These are phyloP conservation scores for Panicum virgatum DNA, from an alignment of 202 grass and related monocot genomes.

Conservation along the genomic window DNA sequence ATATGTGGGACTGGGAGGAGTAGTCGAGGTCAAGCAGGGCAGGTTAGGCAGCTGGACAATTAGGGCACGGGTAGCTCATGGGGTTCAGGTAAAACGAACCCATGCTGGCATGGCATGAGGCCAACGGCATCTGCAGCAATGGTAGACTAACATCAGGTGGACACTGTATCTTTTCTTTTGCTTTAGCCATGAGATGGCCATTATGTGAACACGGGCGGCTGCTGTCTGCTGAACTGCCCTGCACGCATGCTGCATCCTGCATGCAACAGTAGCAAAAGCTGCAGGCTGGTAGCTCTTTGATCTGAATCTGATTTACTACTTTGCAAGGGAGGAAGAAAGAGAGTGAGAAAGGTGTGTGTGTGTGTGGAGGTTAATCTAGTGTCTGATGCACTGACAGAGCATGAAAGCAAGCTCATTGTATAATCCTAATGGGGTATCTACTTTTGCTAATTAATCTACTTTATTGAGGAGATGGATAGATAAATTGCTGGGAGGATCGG, in stretches of 20 bases:
- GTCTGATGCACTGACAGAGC: constrained; percentile 18
- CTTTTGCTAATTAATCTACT: constrained; percentile 31
- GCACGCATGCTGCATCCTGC: constrained; percentile 22
- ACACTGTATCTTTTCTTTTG: background rate
- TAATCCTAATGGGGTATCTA: constrained; percentile 28
- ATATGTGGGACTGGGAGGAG: background rate
- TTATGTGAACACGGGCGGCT: constrained; percentile 34
- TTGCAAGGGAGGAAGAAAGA: background rate
- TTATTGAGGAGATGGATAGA: background rate
- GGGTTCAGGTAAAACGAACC: background rate
- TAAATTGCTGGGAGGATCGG: background rate
- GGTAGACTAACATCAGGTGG: background rate
- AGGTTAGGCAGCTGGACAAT: constrained; percentile 29
- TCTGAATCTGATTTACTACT: constrained; percentile 29
- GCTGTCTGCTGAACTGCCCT: constrained; percentile 36
- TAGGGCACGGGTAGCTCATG: constrained; percentile 47
- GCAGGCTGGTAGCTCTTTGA: background rate
- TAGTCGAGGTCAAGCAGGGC: background rate
- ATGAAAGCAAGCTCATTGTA: constrained; percentile 12
- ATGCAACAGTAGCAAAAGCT: constrained; percentile 36
- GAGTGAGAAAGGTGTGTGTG: background rate
- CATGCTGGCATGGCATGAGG: constrained; percentile 5
- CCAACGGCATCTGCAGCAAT: constrained; percentile 6
- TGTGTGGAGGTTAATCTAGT: constrained; percentile 17
- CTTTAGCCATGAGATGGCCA: constrained; percentile 47